Conservation (phyloP, 2,329 filamentous ascomycete species). For the Rhynchosporium secalis region DNA sequence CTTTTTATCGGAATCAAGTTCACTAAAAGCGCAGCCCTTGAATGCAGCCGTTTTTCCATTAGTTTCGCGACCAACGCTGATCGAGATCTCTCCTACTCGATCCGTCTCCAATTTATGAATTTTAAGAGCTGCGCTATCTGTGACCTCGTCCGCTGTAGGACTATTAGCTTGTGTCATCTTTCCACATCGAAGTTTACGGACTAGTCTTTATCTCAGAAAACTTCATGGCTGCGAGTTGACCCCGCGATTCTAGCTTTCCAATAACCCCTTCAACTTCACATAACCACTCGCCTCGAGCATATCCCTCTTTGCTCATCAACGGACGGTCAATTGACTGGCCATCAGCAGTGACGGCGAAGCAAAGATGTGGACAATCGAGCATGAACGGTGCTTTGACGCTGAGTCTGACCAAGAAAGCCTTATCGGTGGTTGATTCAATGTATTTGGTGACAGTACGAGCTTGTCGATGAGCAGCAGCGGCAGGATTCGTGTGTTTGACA, state of each 20-base stretch:
- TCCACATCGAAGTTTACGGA: neutral
- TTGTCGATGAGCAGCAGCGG: neutral
- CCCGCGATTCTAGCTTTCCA: neutral
- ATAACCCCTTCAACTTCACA: neutral
- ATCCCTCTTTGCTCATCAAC: neutral
- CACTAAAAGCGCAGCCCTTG: neutral
- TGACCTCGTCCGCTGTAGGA: neutral
- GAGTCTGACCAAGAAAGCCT: conserved; percentile 2
- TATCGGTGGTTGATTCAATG: neutral
- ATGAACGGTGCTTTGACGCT: neutral
- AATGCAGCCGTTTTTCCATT: neutral
- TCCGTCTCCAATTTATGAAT: neutral
- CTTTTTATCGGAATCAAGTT: neutral
- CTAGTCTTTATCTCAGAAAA: conserved; percentile 7
- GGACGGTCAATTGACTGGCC: neutral
- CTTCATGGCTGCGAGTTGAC: neutral
- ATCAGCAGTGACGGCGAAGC: neutral
- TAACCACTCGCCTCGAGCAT: neutral
- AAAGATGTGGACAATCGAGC: neutral
- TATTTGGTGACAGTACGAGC: conserved; percentile 1
- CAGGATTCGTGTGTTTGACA: neutral
- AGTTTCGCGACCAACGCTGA: neutral
- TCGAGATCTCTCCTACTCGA: neutral
- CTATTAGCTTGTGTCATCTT: neutral
- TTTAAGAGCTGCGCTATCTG: neutral